Conservation (phyloP, 495 filamentous ascomycete genomes). For the Bathelium albidoporum region DNA sequence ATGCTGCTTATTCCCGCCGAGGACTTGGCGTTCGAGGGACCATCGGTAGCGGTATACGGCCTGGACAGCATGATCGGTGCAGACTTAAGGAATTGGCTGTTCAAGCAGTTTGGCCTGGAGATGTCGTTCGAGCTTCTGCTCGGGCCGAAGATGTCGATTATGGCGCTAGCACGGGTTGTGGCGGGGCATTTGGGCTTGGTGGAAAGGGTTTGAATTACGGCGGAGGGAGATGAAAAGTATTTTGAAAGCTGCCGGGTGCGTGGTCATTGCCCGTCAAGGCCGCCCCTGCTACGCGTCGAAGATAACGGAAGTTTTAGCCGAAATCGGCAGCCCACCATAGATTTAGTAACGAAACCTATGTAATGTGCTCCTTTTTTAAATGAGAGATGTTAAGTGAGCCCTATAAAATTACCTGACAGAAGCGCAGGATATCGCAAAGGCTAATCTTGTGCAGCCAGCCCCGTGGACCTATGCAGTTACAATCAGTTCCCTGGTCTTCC, state of each 20-base stretch:
- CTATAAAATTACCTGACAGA: no score
- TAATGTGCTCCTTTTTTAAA: no score
- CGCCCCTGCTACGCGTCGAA: no score
- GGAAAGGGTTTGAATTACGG: not conserved
- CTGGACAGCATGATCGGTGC: constrained; percentile 40
- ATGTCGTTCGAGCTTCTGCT: constrained; percentile 33
- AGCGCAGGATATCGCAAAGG: no score
- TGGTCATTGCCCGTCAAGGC: no score
- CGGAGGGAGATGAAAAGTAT: not conserved
- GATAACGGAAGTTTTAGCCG: no score
- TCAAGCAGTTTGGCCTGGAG: constrained; percentile 35
- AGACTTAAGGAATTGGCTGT: constrained; percentile 40
- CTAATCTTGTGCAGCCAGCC: no score
- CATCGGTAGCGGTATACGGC: constrained; percentile 31
- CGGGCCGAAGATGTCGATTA: constrained; percentile 7
- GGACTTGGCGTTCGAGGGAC: constrained; percentile 12
- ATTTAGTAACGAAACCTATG: no score
- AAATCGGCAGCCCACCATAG: no score
- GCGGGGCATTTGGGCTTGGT: not conserved
- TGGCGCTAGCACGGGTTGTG: not conserved
- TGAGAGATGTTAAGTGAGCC: no score
- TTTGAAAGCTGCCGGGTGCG: not conserved
- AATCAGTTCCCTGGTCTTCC: no score
- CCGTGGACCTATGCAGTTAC: no score
- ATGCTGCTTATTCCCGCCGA: constrained; percentile 25